These are phyloP conservation scores for Trichoderma sp. DNA, from an alignment of 2,329 filamentous ascomycete genomes.

Conservation along the genomic window DNA sequence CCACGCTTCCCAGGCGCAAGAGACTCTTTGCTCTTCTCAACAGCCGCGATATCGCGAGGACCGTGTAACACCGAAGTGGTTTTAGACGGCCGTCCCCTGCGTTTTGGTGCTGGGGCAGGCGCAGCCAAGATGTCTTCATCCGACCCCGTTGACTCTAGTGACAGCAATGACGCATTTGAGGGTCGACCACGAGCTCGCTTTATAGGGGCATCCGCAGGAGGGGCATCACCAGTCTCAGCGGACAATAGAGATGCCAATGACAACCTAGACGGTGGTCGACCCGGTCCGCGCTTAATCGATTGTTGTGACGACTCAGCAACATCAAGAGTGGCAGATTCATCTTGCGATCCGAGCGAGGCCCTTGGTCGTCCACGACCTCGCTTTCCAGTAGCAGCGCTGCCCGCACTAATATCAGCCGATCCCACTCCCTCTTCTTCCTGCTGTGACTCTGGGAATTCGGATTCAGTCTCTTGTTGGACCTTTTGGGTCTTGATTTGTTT, in stretches of 20 bases:
- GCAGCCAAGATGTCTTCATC: neutral
- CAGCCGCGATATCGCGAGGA: neutral
- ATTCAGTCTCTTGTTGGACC: constrained; percentile 32
- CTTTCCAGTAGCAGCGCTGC: constrained; percentile 26
- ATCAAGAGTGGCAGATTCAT: constrained; percentile 21
- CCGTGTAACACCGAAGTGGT: constrained; percentile 24
- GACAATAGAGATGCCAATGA: constrained; percentile 11
- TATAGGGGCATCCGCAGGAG: constrained; percentile 24
- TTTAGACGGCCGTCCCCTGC: constrained; percentile 28
- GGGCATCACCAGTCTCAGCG: neutral
- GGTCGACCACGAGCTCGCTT: constrained; percentile 35
- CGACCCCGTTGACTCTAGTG: constrained; percentile 20
- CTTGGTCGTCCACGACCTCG: constrained; percentile 34
- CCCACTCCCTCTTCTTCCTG: constrained; percentile 16
- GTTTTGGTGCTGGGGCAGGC: neutral
- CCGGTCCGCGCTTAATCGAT: constrained; percentile 10
- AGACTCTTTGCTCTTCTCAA: constrained; percentile 25
- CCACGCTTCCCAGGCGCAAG: constrained; percentile 31
- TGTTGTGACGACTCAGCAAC: neutral
- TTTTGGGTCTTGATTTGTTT: constrained; percentile 52
- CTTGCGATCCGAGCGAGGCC: constrained; percentile 29
- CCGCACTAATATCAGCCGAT: constrained; percentile 5
- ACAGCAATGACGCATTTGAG: constrained; percentile 33
- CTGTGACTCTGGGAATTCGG: constrained; percentile 4
- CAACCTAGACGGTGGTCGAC: constrained; percentile 24